A percentile compares a stretch with the other conserved stretches of the same genome.
Conservation (phyloP, 306 rosid genomes). For the Pueraria montana region DNA sequence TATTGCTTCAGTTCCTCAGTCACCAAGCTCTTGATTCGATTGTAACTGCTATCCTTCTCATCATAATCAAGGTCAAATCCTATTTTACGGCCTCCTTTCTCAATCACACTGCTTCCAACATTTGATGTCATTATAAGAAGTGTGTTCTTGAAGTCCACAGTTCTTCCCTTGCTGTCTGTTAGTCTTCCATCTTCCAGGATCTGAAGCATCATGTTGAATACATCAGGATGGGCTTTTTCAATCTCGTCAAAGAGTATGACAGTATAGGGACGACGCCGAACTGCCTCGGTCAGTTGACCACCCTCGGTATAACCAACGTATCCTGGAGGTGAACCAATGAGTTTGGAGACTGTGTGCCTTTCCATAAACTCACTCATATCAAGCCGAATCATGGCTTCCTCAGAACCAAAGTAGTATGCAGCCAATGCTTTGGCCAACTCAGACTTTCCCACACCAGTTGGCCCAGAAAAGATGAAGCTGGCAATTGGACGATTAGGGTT, state of each 20-base stretch:
- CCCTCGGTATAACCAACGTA: slow-evolving; percentile 98
- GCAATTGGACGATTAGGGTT: slow-evolving; percentile 97
- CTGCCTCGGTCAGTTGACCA: slow-evolving; percentile 97
- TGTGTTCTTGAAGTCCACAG: slow-evolving; percentile 96
- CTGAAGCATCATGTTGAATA: slow-evolving; percentile 98
- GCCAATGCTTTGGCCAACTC: slow-evolving; percentile 95
- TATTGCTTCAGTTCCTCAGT: slow-evolving; percentile 92
- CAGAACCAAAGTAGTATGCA: slow-evolving; percentile 93
- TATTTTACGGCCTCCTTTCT: slow-evolving; percentile 91
- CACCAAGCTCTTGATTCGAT: slow-evolving; percentile 93
- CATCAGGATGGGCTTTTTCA: slow-evolving; percentile 98
- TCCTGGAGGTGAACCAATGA: slow-evolving; percentile 97
- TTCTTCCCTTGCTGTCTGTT: slow-evolving; percentile 96
- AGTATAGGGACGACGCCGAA: slow-evolving; percentile 94
- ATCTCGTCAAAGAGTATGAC: slow-evolving; percentile 95
- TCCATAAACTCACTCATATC: slow-evolving; percentile 99
- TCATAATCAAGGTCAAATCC: slow-evolving; percentile 94
- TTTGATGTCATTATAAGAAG: slow-evolving; percentile 97
- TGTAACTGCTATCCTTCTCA: slow-evolving; percentile 93
- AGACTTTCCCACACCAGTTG: slow-evolving; percentile 98
- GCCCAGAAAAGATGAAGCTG: slow-evolving; percentile 97
- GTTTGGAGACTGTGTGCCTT: slow-evolving; percentile 94
- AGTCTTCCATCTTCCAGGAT: slow-evolving; percentile 95
- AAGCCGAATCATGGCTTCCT: slow-evolving; percentile 97
- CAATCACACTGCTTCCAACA: slow-evolving; percentile 96